Conservation (phyloP, 495 filamentous ascomycete species). For the Tuber brumale region DNA sequence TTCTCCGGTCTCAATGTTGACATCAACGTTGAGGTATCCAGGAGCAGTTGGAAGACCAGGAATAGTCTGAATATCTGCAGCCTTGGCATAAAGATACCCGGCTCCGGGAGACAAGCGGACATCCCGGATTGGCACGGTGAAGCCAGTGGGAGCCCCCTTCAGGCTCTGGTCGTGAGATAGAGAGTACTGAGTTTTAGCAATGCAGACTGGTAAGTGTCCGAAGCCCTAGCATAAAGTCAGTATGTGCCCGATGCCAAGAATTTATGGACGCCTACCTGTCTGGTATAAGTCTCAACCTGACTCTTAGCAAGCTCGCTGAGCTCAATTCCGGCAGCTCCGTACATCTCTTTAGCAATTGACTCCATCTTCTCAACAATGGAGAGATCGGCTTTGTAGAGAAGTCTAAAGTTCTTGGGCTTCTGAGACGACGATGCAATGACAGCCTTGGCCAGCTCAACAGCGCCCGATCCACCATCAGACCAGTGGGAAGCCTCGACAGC, state of each 20-base stretch:
- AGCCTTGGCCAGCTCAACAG: slow-evolving; percentile 78
- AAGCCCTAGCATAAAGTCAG: slow-evolving; percentile 86
- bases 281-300: slow-evolving; percentile 90
- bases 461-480: slow-evolving; percentile 90
- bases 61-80: slow-evolving; percentile 97
- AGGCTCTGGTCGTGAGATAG: slow-evolving; percentile 87
- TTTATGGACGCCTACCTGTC: slow-evolving; percentile 51
- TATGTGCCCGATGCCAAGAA: slow-evolving; percentile 66
- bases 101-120: slow-evolving; percentile 89
- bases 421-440: slow-evolving; percentile 76
- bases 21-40: slow-evolving; percentile 88
- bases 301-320: slow-evolving; percentile 90
- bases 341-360: slow-evolving; percentile 84
- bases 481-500: slow-evolving; percentile 93
- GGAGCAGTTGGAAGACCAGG: slow-evolving; percentile 92
- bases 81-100: slow-evolving; percentile 78
- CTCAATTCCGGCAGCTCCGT: slow-evolving; percentile 82
- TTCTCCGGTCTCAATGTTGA: slow-evolving; percentile 87
- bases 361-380: slow-evolving; percentile 85
- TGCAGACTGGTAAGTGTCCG: background rate
- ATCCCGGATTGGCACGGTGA: slow-evolving; percentile 91
- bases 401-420: slow-evolving; percentile 82
- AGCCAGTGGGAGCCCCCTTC: slow-evolving; percentile 94
- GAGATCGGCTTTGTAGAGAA: slow-evolving; percentile 75
- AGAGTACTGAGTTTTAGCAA: slow-evolving; percentile 73